Percentiles rank a stretch among this genome's conserved stretches.
Conservation (phyloP, 805 yeast genomes). For the Grigorovia transvaalensis region DNA sequence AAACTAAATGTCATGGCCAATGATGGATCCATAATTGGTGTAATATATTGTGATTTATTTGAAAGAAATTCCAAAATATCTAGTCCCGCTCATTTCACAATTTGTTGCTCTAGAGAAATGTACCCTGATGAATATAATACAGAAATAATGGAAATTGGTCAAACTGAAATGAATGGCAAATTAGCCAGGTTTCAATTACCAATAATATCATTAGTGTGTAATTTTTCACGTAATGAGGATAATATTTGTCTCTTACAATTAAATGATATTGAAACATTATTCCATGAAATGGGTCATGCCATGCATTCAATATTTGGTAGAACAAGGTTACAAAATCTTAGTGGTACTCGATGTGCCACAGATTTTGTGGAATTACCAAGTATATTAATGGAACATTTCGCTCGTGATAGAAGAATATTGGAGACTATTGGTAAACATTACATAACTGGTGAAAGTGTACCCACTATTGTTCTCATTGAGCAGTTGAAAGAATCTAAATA, state of each 20-base stretch:
- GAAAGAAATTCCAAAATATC: constrained; percentile 65
- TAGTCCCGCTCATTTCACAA: constrained; percentile 91
- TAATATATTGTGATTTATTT: constrained; percentile 80
- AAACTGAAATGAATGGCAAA: constrained; percentile 17
- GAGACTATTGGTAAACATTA: constrained; percentile 60
- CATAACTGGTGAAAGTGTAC: constrained; percentile 50
- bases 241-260: constrained; percentile 52
- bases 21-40: constrained; percentile 55
- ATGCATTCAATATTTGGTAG: constrained; percentile 95
- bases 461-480: constrained; percentile 38
- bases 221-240: constrained; percentile 41
- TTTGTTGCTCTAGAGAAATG: constrained; percentile 82
- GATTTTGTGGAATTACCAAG: constrained; percentile 97
- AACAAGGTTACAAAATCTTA: constrained; percentile 78
- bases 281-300: constrained; percentile 99
- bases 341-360: constrained; percentile 91
- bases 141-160: constrained; percentile 27
- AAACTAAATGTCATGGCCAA: constrained; percentile 67
- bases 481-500: constrained; percentile 43
- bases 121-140: constrained; percentile 42
- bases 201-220: constrained; percentile 80
- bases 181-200: constrained; percentile 68
- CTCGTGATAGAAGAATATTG: constrained; percentile 69
- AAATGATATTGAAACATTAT: constrained; percentile 82
- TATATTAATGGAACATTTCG: constrained; percentile 90